Percentiles rank a stretch among this genome's conserved stretches.
phyloP scores from a whole-genome alignment of 2,329 filamentous ascomycete genomes.

The Aurifilum marmelostoma region DNA sequence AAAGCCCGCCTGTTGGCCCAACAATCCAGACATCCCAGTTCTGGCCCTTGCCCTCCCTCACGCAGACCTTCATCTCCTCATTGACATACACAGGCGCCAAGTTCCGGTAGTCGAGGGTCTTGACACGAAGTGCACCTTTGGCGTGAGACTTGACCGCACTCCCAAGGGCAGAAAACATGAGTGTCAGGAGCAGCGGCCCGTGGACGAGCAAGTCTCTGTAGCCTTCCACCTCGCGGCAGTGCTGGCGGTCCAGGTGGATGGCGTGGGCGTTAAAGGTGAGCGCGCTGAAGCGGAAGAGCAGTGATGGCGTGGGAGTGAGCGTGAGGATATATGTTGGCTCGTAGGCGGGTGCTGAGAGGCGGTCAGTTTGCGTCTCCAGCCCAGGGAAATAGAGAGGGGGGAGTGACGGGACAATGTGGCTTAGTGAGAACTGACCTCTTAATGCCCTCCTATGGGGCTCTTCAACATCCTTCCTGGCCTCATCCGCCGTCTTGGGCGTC shows the following conservation, averaged over 20 bases:
- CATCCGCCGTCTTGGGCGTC: conserved; percentile 38
- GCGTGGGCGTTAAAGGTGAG: conserved; percentile 90
- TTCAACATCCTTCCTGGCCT: conserved; percentile 22
- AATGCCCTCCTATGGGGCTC: conserved; percentile 36
- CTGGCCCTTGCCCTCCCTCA: conserved; percentile 47
- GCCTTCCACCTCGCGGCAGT: conserved; percentile 72
- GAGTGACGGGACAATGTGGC: not conserved
- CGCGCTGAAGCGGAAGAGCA: conserved; percentile 90
- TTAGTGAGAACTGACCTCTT: conserved; percentile 35
- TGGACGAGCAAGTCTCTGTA: conserved; percentile 80
- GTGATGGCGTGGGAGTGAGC: conserved; percentile 66
- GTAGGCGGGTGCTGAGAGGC: conserved; percentile 3
- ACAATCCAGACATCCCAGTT: conserved; percentile 69
- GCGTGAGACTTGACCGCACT: conserved; percentile 27
- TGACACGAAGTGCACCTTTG: conserved; percentile 41
- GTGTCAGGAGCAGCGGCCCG: conserved; percentile 77
- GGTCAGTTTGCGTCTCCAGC: not conserved
- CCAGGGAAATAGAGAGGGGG: not conserved
- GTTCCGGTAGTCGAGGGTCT: conserved; percentile 76
- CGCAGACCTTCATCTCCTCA: conserved; percentile 72
- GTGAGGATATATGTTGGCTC: conserved; percentile 16
- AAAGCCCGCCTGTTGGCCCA: conserved; percentile 61
- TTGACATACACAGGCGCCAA: conserved; percentile 77
- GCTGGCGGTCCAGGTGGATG: conserved; percentile 81
- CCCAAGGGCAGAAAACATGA: conserved; percentile 72